phyloP scores from a whole-genome alignment of 73 alveolate species.

The Symbiodinium pilosum region DNA sequence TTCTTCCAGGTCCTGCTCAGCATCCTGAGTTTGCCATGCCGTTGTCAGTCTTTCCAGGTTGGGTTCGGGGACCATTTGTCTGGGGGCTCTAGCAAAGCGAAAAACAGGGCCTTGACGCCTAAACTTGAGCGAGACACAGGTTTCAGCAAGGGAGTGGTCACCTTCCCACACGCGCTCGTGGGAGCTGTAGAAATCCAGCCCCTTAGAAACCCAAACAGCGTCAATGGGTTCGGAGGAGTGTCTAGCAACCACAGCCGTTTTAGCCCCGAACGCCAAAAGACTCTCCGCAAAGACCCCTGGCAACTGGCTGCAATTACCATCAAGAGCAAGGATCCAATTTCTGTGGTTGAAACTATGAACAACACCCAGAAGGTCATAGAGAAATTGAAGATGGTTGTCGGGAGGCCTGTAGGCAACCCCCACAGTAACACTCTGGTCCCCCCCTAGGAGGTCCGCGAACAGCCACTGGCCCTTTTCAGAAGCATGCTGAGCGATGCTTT shows the following conservation, averaged over 20 bases:
- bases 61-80: not conserved
- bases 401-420: not conserved
- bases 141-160: not conserved
- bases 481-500: not conserved
- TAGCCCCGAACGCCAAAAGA: not conserved
- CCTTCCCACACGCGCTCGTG: not conserved
- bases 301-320: not conserved
- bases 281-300: not conserved
- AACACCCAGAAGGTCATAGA: not conserved
- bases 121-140: not conserved
- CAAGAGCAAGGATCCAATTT: not conserved
- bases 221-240: not conserved
- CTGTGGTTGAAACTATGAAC: not conserved
- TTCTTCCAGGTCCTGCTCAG: not conserved
- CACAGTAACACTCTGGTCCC: not conserved
- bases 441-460: not conserved
- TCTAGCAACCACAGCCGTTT: not conserved
- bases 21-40: not conserved
- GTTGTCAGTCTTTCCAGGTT: not conserved
- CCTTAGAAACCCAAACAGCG: not conserved
- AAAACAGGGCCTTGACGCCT: not conserved
- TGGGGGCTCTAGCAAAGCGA: not conserved
- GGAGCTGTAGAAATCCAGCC: not conserved
- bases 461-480: not conserved
- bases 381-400: too few species aligned